A percentile compares a stretch with the other conserved stretches of the same genome.
Conservation (phyloP, 176 grass and related monocot species). For the Aegilops speltoides region DNA sequence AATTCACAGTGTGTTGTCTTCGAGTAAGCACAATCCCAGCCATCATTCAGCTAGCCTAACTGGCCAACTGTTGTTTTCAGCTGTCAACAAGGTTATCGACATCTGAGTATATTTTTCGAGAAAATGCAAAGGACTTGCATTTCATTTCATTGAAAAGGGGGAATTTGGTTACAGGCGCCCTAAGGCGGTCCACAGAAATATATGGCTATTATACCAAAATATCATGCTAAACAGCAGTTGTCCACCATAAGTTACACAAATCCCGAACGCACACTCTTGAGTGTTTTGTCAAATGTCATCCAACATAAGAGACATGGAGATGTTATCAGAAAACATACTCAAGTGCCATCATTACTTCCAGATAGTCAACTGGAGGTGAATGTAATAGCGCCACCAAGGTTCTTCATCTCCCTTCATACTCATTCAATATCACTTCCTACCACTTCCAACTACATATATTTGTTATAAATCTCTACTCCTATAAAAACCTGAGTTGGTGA, state of each 20-base stretch:
- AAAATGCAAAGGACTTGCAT: too few relatives aligned
- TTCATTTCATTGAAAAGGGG: too few relatives aligned
- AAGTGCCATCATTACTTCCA: too few relatives aligned
- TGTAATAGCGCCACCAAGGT: not conserved
- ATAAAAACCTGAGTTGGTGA: too few relatives aligned
- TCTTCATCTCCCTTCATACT: not conserved
- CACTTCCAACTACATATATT: not conserved
- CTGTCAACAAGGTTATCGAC: not conserved
- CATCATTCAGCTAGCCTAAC: too few relatives aligned
- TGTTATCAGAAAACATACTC: not conserved
- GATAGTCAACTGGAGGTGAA: too few relatives aligned
- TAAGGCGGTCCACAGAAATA: too few relatives aligned
- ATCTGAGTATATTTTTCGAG: too few relatives aligned
- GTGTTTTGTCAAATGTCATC: not conserved
- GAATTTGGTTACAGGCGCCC: too few relatives aligned
- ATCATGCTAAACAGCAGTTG: not conserved
- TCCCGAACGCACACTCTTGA: not conserved
- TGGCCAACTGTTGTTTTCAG: not conserved
- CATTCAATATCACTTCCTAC: not conserved
- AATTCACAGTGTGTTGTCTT: too few relatives aligned
- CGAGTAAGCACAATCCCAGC: too few relatives aligned
- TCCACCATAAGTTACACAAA: not conserved
- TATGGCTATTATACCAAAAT: not conserved
- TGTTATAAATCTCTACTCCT: too few relatives aligned
- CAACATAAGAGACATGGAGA: not conserved